Evolutionary conservation across 1,139 yeast genomes (phyloP).

Genomic region (Taphrina flavorubra): DNA sequence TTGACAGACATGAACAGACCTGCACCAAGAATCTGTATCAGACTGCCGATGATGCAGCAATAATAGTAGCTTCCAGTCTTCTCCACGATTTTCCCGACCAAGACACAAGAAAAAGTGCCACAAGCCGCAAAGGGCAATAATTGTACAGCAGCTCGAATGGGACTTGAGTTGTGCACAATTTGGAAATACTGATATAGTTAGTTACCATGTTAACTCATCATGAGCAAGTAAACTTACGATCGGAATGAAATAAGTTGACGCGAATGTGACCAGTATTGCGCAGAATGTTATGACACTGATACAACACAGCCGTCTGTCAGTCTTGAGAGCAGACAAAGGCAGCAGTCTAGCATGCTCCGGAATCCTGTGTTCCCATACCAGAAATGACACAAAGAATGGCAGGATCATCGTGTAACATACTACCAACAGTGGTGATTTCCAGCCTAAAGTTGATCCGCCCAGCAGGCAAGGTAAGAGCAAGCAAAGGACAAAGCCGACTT

Average conservation of each 20-base stretch:
- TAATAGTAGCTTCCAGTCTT: constrained; percentile 11
- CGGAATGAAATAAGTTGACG: constrained; percentile 7
- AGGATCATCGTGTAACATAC: constrained; percentile 16
- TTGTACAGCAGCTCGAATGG: constrained; percentile 25
- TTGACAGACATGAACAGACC: constrained; percentile 15
- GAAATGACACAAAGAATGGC: neutral
- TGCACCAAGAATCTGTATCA: constrained; percentile 22
- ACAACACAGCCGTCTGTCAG: constrained; percentile 5
- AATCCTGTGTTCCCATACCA: constrained; percentile 12
- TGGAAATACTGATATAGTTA: constrained; percentile 17
- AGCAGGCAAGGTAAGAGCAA: constrained; percentile 8
- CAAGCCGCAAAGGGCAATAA: constrained; percentile 11
- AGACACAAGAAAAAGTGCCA: constrained; percentile 18
- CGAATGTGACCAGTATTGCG: constrained; percentile 18
- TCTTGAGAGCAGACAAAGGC: constrained; percentile 17
- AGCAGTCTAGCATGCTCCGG: constrained; percentile 25
- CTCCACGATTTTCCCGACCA: constrained; percentile 21
- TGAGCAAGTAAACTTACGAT: neutral
- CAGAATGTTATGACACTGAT: constrained; percentile 2
- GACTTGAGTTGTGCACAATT: constrained; percentile 13
- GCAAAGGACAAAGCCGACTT: neutral
- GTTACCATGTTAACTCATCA: neutral
- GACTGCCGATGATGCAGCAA: constrained; percentile 14
- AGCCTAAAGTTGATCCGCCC: constrained; percentile 15
- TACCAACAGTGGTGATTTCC: constrained; percentile 6